Conservation (phyloP, 148 eudicot species). For the Drosera capensis region DNA sequence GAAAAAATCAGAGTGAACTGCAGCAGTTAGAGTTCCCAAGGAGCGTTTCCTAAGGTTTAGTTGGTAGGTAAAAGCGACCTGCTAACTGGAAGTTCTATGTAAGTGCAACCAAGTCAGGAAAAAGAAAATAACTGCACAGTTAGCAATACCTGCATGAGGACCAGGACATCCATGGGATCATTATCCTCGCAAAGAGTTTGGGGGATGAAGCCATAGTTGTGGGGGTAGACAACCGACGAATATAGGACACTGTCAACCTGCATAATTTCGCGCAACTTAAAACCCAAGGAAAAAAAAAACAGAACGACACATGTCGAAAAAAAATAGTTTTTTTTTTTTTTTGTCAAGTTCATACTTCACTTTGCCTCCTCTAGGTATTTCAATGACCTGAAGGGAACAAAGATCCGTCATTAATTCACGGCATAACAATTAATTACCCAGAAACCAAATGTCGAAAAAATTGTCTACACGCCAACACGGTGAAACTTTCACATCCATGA, state of each 20-base stretch:
- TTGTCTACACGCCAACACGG: too few relatives aligned
- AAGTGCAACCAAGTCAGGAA: conserved; percentile 3
- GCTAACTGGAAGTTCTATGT: too few relatives aligned
- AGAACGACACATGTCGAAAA: not conserved
- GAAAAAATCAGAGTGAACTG: too few relatives aligned
- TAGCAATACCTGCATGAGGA: conserved; percentile 61
- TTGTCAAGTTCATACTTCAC: conserved; percentile 81
- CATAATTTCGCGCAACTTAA: conserved; percentile 4
- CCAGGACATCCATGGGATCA: conserved; percentile 77
- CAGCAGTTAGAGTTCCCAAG: too few relatives aligned
- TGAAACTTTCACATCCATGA: too few relatives aligned
- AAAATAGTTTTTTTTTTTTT: conserved; percentile 29
- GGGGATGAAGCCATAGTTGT: conserved; percentile 68
- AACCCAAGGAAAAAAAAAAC: conserved; percentile 3
- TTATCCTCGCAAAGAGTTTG: conserved; percentile 69
- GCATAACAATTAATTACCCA: not conserved
- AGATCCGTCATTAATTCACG: not conserved
- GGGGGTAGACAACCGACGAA: conserved; percentile 74
- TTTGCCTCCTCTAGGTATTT: conserved; percentile 64
- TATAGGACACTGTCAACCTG: conserved; percentile 79
- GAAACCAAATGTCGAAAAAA: not conserved
- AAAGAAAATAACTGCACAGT: conserved; percentile 1
- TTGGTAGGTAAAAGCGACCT: too few relatives aligned
- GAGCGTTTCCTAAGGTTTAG: too few relatives aligned
- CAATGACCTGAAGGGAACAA: conserved; percentile 46